Base-by-base conservation (phyloP, 176 grass and related monocot species). In the Leersia perrieri region DNA sequence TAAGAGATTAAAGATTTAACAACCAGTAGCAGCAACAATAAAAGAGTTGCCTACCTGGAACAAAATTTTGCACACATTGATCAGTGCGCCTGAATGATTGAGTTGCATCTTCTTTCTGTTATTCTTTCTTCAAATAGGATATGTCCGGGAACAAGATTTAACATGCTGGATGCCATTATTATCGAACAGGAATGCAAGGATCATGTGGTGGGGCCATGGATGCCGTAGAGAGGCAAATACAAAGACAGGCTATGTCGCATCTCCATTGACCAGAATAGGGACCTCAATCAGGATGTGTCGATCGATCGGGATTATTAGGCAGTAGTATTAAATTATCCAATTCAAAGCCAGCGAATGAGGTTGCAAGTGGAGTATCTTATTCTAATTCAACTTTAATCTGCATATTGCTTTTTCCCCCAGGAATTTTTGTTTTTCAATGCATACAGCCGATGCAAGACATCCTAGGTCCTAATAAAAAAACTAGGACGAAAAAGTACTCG, bases 121-220 rank as follows among this genome's bases (percentile, higher is more conserved):
- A 15, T 62, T 69, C 51, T 75, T 41, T 44, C 28, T 63, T 3
- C 18, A 28, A 66, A 83, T 64, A 64, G 34, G 33, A 66, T 44
- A 77, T 33, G 30, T 62, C 8, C 16, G 66, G 53, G 39, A 49
- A 36, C 39, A 53, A 70, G 66, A 29, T 74, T 39, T n/a, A 53
- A 64, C 74, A 6, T 51, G 85, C 66, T 55, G 73, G 66, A 55
- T 9, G 80, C 58, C 68, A 79, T 89, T 75, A 80, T 75, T 27
- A 8, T 22, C 9, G 20, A 63, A 49, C 86, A 83, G 74, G 27
- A 41, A 83, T 49, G 14, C 40, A 10, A 22, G 28, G 86, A 35
- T 72, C 75, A 60, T 72, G 64, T 63, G 82, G 44, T 75, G 87
- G 53, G 77, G n/a, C 77, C 35, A 75, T 29, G 62, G 25, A 1